Conservation (phyloP, 2,329 filamentous ascomycete genomes). For the Emergomyces pasteurianus region DNA sequence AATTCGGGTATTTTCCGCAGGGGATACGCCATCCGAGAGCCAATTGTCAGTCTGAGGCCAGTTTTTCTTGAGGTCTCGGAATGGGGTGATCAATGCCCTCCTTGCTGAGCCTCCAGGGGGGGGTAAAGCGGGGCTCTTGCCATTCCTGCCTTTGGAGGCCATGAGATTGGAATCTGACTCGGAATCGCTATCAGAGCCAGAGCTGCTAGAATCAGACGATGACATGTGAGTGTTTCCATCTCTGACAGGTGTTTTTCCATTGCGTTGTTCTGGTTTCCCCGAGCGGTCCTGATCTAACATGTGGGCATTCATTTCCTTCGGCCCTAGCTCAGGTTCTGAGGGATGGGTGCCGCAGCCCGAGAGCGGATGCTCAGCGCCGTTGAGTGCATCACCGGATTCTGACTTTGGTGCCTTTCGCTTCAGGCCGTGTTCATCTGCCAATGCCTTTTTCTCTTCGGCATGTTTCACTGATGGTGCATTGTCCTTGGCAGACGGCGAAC, state of each 20-base stretch:
- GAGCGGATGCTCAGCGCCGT: neutral
- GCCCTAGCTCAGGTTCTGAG: neutral
- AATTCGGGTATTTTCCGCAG: neutral
- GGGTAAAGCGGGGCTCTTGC: neutral
- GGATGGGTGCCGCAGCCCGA: neutral
- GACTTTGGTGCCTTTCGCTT: neutral
- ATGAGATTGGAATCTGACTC: slow-evolving; percentile 4
- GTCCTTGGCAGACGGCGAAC: neutral
- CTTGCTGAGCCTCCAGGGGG: neutral
- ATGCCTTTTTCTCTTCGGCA: neutral
- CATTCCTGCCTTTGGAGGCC: neutral
- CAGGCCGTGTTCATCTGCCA: neutral
- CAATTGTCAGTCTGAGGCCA: neutral
- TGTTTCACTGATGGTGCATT: neutral
- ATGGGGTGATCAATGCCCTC: neutral
- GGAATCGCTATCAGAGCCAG: slow-evolving; percentile 12
- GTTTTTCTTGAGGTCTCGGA: neutral
- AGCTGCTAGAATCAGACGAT: neutral
- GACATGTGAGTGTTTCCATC: neutral
- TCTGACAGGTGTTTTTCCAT: neutral
- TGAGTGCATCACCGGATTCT: neutral
- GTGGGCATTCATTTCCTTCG: neutral
- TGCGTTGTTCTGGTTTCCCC: neutral
- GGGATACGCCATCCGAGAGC: neutral
- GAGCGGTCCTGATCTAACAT: neutral